phyloP scores from a whole-genome alignment of 2,329 filamentous ascomycete species.

The Cordyceps cateniannulata region DNA sequence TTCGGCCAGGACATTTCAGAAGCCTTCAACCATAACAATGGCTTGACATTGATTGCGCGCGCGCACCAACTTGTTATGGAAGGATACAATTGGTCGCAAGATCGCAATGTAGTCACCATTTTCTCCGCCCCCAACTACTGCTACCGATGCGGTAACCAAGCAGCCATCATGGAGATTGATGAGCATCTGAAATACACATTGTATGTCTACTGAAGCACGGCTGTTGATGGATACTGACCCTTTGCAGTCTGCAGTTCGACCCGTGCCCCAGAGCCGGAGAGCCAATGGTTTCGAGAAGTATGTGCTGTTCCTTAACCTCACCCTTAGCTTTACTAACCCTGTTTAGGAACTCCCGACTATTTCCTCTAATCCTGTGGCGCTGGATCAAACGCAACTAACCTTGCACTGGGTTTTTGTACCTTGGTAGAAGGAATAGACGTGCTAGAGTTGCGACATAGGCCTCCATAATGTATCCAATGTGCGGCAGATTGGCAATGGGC shows the following conservation, averaged over 20 bases:
- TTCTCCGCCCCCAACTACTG: conserved; percentile 97
- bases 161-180: conserved; percentile 99
- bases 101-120: conserved; percentile 96
- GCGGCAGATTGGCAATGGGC: background rate
- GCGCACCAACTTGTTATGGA: conserved; percentile 99
- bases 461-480: conserved; percentile 25
- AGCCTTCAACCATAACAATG: conserved; percentile 99
- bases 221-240: conserved; percentile 20
- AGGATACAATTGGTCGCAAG: conserved; percentile 99
- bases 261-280: conserved; percentile 95
- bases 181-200: conserved; percentile 99
- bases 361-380: conserved; percentile 66
- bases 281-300: conserved; percentile 94
- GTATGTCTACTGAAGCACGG: conserved; percentile 49
- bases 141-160: conserved; percentile 98
- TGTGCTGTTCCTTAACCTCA: conserved; percentile 24
- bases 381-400: conserved; percentile 11
- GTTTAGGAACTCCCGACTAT: conserved; percentile 80
- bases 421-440: conserved; percentile 17
- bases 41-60: conserved; percentile 87
- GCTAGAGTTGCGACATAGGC: conserved; percentile 17
- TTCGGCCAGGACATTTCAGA: conserved; percentile 97
- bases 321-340: background rate
- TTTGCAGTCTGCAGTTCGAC: conserved; percentile 88
- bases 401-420: conserved; percentile 1